Conservation (phyloP, 352 stramenopile genomes). For the Aphanomyces stellatus region DNA sequence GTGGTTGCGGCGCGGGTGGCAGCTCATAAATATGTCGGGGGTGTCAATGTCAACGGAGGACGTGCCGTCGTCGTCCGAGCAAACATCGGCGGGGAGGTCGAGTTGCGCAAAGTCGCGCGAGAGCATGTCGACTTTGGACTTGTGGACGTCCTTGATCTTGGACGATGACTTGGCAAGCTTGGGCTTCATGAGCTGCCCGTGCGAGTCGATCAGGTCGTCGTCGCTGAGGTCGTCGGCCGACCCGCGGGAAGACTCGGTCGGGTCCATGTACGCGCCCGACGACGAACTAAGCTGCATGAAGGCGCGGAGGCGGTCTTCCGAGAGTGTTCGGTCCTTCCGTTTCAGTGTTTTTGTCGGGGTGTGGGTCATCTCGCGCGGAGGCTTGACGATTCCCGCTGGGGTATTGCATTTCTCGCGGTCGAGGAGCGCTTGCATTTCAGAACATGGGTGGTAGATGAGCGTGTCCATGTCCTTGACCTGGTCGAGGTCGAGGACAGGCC, state of each 20-base stretch:
- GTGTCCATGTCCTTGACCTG: neutral
- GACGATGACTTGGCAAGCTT: slow-evolving; percentile 5
- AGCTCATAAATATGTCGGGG: slow-evolving; percentile 15
- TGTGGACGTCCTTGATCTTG: neutral
- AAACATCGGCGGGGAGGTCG: neutral
- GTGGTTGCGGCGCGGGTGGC: neutral
- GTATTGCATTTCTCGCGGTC: slow-evolving; percentile 11
- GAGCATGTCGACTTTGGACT: neutral
- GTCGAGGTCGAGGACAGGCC: neutral
- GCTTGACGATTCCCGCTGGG: neutral
- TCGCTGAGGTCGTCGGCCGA: neutral
- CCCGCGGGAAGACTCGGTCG: neutral
- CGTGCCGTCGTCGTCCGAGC: neutral
- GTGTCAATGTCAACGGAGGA: neutral
- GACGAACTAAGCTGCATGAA: slow-evolving; percentile 8
- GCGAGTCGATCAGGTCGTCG: neutral
- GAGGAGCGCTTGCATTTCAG: slow-evolving; percentile 15
- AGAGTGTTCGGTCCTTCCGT: slow-evolving; percentile 8
- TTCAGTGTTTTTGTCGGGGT: slow-evolving; percentile 16
- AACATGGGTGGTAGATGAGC: slow-evolving; percentile 4
- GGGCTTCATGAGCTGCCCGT: neutral
- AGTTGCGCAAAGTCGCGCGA: slow-evolving; percentile 3
- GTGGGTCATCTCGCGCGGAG: slow-evolving; percentile 2
- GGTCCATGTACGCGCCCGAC: neutral
- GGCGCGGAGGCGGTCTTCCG: slow-evolving; percentile 1